Base-by-base conservation (phyloP, 2,329 filamentous ascomycete genomes). In the Calonectria pseudoreteaudii region DNA sequence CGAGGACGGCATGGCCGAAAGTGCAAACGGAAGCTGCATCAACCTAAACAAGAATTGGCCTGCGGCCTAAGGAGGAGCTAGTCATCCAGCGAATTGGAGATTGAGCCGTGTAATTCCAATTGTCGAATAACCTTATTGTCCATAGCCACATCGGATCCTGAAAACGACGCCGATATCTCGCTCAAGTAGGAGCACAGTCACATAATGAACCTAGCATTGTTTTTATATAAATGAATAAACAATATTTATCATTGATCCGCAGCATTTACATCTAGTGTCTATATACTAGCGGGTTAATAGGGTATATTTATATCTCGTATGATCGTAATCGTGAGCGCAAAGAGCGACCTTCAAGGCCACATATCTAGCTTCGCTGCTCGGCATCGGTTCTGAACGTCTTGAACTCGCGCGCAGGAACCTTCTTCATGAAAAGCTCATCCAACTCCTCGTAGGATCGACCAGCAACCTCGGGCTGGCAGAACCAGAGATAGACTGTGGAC, bases 41-140 rank as follows among this genome's bases (percentile, higher is more conserved):
- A 73, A 79, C 1, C 80, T 86, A 20, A 84, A 84, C 70, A 81
- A 79, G 41, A 86, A 86, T 75, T 85, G 84, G 84, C 84, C 84
- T 8, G 77, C 77, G 66, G 82, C 81, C 9, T 72, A 38, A 56
- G 38, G 6, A 3, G n/a, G n/a, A n/a, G n/a, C n/a, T n/a, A n/a
- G 20, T 20, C 23, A 62, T 20, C 5, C 18, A 28, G 23, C 13
- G 23, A 41, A 62, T 26, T 16, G 14, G 14, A 41, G 34, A 60
- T 18, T 41, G 8, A 13, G 9, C n/a, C 44, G 9, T 16, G 11
- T 47, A 2, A 47, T 47, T 47, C 10, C n/a, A 23, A 23, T 13
- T 47, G 23, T 13, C 10, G 6, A 47, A 47, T 47, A 13, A 20
- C 20, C 11, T n/a, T 8, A 8, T 31, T 8, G n/a, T 47, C 4